Base-by-base conservation (phyloP, 495 filamentous ascomycete genomes). In the Penicillium roqueforti region DNA sequence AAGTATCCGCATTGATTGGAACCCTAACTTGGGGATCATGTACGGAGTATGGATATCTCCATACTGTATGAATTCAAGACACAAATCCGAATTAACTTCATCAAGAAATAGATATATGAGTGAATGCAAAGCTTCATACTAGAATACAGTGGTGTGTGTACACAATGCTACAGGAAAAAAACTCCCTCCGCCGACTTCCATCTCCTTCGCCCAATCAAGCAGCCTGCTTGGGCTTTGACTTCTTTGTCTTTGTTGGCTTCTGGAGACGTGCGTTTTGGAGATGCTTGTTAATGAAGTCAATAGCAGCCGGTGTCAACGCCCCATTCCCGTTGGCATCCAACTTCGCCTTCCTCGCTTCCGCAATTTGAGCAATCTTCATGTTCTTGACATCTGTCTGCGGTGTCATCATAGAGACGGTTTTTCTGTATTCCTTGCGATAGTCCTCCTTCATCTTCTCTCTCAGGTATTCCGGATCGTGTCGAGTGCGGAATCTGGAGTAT, bases 401-500 rank as follows among this genome's bases (percentile, higher is more conserved):
- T 55, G 64, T 82, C 70, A 73, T 65, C 70, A 74, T 73, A 65
- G 70, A 76, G 71, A 70, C 71, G 57, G 64, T 71, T 56, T 74
- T 64, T 56, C 79, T 73, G 66, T 80, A 76, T 71, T 83, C 80
- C 65, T 74, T 80, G 48, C 76, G 70, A 55, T 82, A 82, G 68
- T 85, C 81, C 58, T 77, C 71, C 60, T 74, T 63, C 54, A 81
- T 73, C 56, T 79, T 79, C 71, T 80, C 71, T 71, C 82, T 56
- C 47, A 76, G 63, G 54, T 68, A 75, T 48, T 84, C 77, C 64
- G 74, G 72, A 34, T 91, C 87, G 68, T 96, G 91, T 22, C 91
- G 74, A 38, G 81, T 87, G 57, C 92, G 81, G 84, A 90, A 95
- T 56, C 80, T 83, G 55, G 81, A 85, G 81, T 87, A 97, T 60